Percentiles rank a stretch among this genome's conserved stretches.
phyloP scores from a whole-genome alignment of 352 stramenopile species.

The Globisporangium middletonii region DNA sequence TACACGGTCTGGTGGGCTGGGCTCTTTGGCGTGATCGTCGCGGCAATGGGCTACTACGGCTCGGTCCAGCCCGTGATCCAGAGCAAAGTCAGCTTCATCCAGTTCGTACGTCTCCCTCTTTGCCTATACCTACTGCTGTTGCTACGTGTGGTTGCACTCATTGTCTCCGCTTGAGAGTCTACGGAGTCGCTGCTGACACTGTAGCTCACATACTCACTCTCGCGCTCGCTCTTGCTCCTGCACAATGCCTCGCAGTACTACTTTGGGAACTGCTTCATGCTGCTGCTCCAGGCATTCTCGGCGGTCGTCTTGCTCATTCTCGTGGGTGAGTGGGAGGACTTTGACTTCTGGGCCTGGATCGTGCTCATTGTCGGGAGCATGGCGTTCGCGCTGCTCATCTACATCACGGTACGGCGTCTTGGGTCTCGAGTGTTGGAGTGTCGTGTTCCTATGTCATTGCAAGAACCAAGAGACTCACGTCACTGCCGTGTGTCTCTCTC shows the following conservation, averaged over 20 bases:
- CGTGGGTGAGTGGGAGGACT: conserved; percentile 72
- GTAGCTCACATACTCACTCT: neutral
- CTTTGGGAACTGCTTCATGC: conserved; percentile 85
- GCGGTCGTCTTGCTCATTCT: conserved; percentile 67
- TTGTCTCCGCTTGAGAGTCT: neutral
- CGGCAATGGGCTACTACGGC: conserved; percentile 77
- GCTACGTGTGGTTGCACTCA: neutral
- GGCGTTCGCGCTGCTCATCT: conserved; percentile 64
- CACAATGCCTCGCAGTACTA: conserved; percentile 45
- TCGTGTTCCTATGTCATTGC: neutral
- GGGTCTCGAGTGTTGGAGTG: neutral
- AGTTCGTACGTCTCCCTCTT: conserved; percentile 54
- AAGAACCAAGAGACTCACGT: neutral
- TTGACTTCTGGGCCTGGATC: conserved; percentile 67
- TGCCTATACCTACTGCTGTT: neutral
- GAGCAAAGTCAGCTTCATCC: conserved; percentile 87
- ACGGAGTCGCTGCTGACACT: neutral
- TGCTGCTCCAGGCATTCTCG: conserved; percentile 67
- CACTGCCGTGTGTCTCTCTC: neutral
- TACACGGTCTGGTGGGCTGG: conserved; percentile 79
- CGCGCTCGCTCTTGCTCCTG: neutral
- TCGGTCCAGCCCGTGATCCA: conserved; percentile 78
- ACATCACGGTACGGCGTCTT: conserved; percentile 38
- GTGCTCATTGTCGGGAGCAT: conserved; percentile 65
- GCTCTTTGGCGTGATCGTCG: conserved; percentile 74